Percentiles rank a stretch among this genome's conserved stretches.
phyloP scores from a whole-genome alignment of 163 green algal genomes.

The Chlamydomonas reinhardtii region DNA sequence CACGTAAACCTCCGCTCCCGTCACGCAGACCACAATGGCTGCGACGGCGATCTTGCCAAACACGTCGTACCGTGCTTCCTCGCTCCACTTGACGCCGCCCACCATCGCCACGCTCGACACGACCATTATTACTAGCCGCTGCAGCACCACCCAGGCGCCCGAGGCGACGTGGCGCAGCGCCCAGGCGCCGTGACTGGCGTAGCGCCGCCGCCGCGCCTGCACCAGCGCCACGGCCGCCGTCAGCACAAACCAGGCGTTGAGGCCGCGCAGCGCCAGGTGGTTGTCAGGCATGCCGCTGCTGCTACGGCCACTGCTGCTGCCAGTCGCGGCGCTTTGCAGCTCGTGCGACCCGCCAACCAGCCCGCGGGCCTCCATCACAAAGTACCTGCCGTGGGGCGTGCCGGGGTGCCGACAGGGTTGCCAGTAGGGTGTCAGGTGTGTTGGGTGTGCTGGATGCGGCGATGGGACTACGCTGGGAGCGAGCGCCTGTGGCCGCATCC shows the following conservation, averaged over 20 bases:
- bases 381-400: neutral
- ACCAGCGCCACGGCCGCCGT: neutral
- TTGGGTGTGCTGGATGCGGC: too few relatives aligned
- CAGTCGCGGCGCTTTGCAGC: too few relatives aligned
- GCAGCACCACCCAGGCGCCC: constrained; percentile 27
- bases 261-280: neutral
- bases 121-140: constrained; percentile 1
- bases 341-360: neutral
- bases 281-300: neutral
- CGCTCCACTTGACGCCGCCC: neutral
- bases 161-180: constrained; percentile 6
- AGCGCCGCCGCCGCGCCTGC: neutral
- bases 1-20: neutral
- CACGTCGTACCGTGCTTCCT: neutral
- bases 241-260: constrained; percentile 8
- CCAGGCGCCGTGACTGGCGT: neutral
- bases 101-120: neutral
- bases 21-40: neutral
- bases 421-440: too few relatives aligned
- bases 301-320: neutral
- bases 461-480: too few relatives aligned
- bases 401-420: too few relatives aligned
- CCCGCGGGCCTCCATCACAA: neutral
- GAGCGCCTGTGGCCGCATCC: too few relatives aligned
- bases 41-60: neutral